Conservation (phyloP, 306 rosid genomes). For the Crotalaria pallida region DNA sequence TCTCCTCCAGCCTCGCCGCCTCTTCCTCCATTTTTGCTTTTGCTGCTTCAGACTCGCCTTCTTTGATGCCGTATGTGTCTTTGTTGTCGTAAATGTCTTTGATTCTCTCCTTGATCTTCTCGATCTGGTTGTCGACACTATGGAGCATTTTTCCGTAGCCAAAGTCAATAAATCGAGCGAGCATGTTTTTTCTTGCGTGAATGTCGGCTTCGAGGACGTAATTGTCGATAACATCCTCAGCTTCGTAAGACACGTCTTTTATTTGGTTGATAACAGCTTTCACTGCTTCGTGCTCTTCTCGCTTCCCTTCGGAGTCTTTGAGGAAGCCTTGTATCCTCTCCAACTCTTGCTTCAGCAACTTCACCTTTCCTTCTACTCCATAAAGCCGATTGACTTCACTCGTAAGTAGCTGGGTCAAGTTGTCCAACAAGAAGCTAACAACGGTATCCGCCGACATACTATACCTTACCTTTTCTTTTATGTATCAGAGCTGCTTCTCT, state of each 20-base stretch:
- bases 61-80: neutral
- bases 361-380: neutral
- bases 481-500: too few relatives aligned
- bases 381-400: neutral
- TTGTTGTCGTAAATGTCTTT: neutral
- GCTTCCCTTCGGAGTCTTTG: neutral
- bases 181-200: neutral
- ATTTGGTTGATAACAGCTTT: neutral
- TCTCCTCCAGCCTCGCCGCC: neutral
- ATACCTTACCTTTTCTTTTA: too few relatives aligned
- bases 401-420: neutral
- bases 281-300: neutral
- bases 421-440: neutral
- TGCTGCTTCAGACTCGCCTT: neutral
- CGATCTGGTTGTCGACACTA: neutral
- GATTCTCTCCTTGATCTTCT: neutral
- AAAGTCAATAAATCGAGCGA: neutral
- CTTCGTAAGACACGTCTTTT: neutral
- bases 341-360: neutral
- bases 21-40: too few relatives aligned
- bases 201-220: neutral
- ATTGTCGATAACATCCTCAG: constrained; percentile 1
- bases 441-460: constrained; percentile 22
- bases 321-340: neutral
- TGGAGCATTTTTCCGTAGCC: neutral